phyloP scores from a whole-genome alignment of 495 filamentous ascomycete genomes.

The Tetracladium marchalianum region DNA sequence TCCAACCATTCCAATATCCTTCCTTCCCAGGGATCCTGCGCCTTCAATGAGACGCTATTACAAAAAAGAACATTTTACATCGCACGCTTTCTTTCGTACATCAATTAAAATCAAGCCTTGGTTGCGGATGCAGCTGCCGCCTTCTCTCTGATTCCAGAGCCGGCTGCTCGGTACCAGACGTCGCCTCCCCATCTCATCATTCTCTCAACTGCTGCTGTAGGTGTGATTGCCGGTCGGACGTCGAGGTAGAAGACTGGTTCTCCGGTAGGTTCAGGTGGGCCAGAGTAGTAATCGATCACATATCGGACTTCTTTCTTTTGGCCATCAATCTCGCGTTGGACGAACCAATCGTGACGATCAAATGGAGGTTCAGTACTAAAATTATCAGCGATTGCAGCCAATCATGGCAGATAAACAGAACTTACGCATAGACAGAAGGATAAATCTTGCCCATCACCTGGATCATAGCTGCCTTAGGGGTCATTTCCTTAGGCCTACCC shows the following conservation, averaged over 20 bases:
- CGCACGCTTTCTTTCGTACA: too few species aligned
- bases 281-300: conserved; percentile 96
- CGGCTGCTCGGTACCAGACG: conserved; percentile 85
- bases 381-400: conserved; percentile 1
- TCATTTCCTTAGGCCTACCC: conserved; percentile 78
- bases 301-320: conserved; percentile 71
- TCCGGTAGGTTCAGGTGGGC: conserved; percentile 73
- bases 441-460: conserved; percentile 68
- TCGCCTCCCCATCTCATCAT: conserved; percentile 84
- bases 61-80: background rate
- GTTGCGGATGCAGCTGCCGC: background rate
- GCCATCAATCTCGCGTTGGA: conserved; percentile 55
- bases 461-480: conserved; percentile 77
- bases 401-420: conserved; percentile 2
- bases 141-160: conserved; percentile 45
- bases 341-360: conserved; percentile 95
- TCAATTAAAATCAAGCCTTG: too few species aligned
- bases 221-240: conserved; percentile 83
- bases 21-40: background rate
- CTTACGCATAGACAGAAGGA: conserved; percentile 68
- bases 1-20: background rate
- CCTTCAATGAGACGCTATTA: background rate
- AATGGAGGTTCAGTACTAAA: conserved; percentile 74
- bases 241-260: conserved; percentile 96
- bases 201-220: conserved; percentile 71